These are phyloP conservation scores for Adiantum capillusveneris DNA, from an alignment of 75 land plant species.

Conservation along the genomic window DNA sequence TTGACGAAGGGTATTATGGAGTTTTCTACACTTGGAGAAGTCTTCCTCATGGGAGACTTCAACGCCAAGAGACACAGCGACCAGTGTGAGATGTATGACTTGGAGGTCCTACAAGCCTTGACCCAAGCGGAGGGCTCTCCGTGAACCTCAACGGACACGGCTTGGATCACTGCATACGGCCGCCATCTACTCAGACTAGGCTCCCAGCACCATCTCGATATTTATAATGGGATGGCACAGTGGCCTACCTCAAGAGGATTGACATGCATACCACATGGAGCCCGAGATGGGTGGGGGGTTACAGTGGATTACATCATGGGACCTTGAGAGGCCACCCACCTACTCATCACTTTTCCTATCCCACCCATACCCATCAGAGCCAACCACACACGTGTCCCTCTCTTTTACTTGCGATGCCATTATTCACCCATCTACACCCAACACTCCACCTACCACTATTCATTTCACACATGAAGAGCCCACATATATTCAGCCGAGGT, in stretches of 20 bases:
- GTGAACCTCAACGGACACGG: background rate
- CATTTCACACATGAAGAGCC: no score
- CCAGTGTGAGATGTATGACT: background rate
- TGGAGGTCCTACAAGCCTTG: background rate
- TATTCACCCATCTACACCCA: no score
- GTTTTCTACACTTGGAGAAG: background rate
- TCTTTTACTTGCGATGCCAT: no score
- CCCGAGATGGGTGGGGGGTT: no score
- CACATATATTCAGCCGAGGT: no score
- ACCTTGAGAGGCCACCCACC: no score
- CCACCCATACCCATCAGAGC: no score
- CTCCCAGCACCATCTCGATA: background rate
- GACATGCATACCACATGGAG: no score
- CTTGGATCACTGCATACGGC: background rate
- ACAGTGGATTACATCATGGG: no score
- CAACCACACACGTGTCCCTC: no score
- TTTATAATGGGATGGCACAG: constrained; percentile 1
- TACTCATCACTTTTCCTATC: no score
- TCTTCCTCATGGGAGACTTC: constrained; percentile 6
- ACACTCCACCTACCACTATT: no score
- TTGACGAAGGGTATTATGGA: background rate
- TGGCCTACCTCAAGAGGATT: background rate
- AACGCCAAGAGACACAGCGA: background rate
- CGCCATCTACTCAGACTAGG: background rate
- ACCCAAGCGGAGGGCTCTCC: background rate